Evolutionary conservation across 176 grass and related monocot genomes (phyloP).

Genomic region (Oryza meyeriana): DNA sequence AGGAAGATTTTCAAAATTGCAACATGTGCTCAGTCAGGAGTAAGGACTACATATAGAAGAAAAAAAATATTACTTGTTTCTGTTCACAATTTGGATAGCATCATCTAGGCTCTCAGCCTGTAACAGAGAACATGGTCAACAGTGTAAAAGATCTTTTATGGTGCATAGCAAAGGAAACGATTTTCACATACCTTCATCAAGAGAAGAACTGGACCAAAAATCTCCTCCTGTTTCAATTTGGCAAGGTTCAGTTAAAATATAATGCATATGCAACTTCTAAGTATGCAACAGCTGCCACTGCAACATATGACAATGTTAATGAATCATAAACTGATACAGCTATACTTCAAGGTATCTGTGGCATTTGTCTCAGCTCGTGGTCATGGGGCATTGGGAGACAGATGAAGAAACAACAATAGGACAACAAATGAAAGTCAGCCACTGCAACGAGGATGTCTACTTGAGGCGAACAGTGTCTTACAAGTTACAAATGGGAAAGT

Average conservation of each 20-base stretch:
- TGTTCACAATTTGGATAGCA: conserved; percentile 86
- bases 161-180: background rate
- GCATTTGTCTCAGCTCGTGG: background rate
- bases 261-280: too few species aligned
- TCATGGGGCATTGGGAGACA: background rate
- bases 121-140: conserved; percentile 14
- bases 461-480: background rate
- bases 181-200: conserved; percentile 79
- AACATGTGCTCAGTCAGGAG: conserved; percentile 2
- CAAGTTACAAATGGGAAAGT: background rate
- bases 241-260: background rate
- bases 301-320: background rate
- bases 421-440: background rate
- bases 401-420: background rate
- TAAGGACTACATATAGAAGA: conserved; percentile 1
- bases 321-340: background rate
- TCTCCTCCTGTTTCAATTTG: conserved; percentile 61
- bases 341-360: background rate
- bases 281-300: background rate
- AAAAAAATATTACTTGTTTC: conserved; percentile 65
- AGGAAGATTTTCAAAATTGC: conserved; percentile 1
- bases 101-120: conserved; percentile 88
- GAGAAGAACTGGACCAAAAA: conserved; percentile 95
- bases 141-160: background rate
- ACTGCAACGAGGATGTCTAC: background rate